Base-by-base conservation (phyloP, 139 green algal genomes). In the Pseudopediastrum boryanum region DNA sequence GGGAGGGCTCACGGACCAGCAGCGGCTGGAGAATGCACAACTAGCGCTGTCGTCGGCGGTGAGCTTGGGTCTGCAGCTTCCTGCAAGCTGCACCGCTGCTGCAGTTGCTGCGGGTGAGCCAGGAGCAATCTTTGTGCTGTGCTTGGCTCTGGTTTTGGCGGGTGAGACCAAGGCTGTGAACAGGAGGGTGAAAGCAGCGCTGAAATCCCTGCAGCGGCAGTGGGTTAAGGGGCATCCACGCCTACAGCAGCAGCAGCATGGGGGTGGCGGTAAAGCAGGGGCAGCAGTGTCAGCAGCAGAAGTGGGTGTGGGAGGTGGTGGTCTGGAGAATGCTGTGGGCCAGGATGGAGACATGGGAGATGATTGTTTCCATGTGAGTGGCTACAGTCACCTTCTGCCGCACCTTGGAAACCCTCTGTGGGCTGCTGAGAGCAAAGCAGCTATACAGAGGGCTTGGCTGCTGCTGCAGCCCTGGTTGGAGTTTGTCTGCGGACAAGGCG, bases 401-500 rank as follows among this genome's bases (percentile, higher is more conserved):
- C 58, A 66, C 58, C n/a, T 66, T 7, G 10, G 38, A 31, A 9
- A 31, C 58, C 9, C 21, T 19, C 25, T 42, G 58, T 31, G 21
- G 19, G 12, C 13, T 29, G 12, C 2, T 23, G 21, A 39, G 31
- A 62, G 31, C 42, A 58, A 39, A 12, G 31, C 35, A 13, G 7
- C n/a, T 16, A 67, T 3, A 3, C 27, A 38, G 25, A 67, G 2
- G 56, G 41, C 35, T n/a, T 52, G 51, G 42, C 10, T 50, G 51
- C 51, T 68, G 71, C 71, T 21, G 7, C 16, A 67, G 71, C 51
- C n/a, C n/a, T n/a, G 42, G 71, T 52, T 33, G 71, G 71, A 4
- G 29, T 78, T 25, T 38, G 41, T 7, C 21, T 58, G 38, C 71
- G 38, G 33, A 21, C 16, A 19, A 39, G 21, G 2, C 54, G 46